These are phyloP conservation scores for Fomitopsis palustris DNA, from an alignment of 1,284 basidiomycete genomes.

Conservation along the genomic window DNA sequence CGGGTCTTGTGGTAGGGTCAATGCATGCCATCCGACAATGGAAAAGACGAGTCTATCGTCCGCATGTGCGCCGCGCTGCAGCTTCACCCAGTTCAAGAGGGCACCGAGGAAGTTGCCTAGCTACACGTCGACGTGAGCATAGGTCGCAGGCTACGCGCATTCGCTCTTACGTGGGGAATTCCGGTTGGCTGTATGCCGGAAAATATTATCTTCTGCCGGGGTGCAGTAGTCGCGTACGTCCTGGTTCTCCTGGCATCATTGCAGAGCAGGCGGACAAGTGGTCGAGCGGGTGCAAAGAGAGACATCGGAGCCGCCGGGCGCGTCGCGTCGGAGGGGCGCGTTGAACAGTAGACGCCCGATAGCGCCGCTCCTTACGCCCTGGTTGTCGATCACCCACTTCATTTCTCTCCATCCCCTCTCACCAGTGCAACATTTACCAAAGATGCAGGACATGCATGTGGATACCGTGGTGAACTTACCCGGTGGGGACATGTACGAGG, in stretches of 20 bases:
- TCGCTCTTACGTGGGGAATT: conserved; percentile 67
- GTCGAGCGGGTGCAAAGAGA: not conserved
- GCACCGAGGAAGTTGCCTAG: conserved; percentile 94
- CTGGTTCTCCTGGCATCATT: not conserved
- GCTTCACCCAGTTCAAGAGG: conserved; percentile 81
- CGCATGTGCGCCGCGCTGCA: conserved; percentile 60
- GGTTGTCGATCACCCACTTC: not conserved
- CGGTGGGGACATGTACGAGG: conserved; percentile 53
- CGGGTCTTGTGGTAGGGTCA: conserved; percentile 88
- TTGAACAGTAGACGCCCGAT: not conserved
- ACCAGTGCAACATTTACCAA: not conserved
- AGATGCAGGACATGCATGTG: conserved; percentile 13
- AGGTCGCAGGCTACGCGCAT: not conserved
- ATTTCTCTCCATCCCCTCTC: not conserved
- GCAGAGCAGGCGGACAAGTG: not conserved
- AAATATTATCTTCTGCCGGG: conserved; percentile 47
- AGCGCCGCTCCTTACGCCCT: too few species aligned
- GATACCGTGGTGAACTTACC: conserved; percentile 35
- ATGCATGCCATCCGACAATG: conserved; percentile 89
- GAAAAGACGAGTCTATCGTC: conserved; percentile 77
- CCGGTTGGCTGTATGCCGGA: conserved; percentile 87
- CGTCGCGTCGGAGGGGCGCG: not conserved
- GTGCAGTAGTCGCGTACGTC: not conserved
- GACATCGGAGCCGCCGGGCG: not conserved
- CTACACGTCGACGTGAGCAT: conserved; percentile 35